Conservation (phyloP, 306 rosid species). For the Pterocarpus santalinus region DNA sequence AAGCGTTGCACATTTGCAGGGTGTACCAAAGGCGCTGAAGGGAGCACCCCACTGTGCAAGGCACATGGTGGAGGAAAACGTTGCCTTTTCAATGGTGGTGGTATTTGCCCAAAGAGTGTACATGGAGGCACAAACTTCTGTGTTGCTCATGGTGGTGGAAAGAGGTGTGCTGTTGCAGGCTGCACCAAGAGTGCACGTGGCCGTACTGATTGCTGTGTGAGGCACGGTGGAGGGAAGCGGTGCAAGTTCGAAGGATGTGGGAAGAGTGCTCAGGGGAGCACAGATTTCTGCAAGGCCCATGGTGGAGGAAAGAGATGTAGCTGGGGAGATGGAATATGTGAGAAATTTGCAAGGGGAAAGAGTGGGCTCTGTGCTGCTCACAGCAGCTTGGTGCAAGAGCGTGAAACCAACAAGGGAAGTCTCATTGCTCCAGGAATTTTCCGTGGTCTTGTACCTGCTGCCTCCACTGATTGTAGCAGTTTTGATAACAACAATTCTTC, state of each 20-base stretch:
- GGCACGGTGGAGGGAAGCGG: slow-evolving; percentile 97
- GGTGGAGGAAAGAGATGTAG: slow-evolving; percentile 96
- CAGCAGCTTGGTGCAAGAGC: slow-evolving; percentile 72
- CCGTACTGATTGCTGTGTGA: slow-evolving; percentile 94
- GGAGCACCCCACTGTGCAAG: slow-evolving; percentile 98
- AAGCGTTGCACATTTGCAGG: slow-evolving; percentile 90
- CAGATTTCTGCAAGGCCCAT: slow-evolving; percentile 98
- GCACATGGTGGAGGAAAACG: slow-evolving; percentile 99
- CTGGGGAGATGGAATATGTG: slow-evolving; percentile 94
- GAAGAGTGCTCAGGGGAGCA: slow-evolving; percentile 99
- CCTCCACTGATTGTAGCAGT: slow-evolving; percentile 70
- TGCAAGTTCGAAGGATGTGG: slow-evolving; percentile 83
- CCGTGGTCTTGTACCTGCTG: slow-evolving; percentile 79
- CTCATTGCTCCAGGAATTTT: slow-evolving; percentile 87
- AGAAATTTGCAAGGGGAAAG: slow-evolving; percentile 95
- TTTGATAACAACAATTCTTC: slow-evolving; percentile 76
- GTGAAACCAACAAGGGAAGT: slow-evolving; percentile 66
- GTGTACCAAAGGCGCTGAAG: slow-evolving; percentile 98
- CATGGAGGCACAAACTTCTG: slow-evolving; percentile 97
- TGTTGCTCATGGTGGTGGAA: slow-evolving; percentile 99
- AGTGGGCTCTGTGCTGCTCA: slow-evolving; percentile 98
- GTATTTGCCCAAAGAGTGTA: slow-evolving; percentile 96
- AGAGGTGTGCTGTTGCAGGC: slow-evolving; percentile 88
- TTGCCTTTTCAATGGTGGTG: slow-evolving; percentile 92
- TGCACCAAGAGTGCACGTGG: slow-evolving; percentile 99